These are phyloP conservation scores for Neurospora hispaniola DNA, from an alignment of 495 filamentous ascomycete genomes.

Conservation along the genomic window DNA sequence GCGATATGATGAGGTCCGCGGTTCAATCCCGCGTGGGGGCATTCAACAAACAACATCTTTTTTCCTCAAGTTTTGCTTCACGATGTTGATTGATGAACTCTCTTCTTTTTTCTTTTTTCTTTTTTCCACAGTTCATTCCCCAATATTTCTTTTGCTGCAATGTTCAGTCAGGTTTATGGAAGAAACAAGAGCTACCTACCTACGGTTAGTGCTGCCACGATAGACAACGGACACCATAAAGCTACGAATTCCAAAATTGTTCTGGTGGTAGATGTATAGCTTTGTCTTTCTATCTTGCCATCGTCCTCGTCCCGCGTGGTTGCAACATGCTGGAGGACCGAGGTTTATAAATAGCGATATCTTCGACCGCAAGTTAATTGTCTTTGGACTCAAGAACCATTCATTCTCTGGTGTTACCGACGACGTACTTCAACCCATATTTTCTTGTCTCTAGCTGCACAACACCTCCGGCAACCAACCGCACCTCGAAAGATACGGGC, in stretches of 20 bases:
- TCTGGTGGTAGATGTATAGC: not conserved
- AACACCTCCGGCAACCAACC: not conserved
- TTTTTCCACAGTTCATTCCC: not conserved
- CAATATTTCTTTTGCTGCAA: not conserved
- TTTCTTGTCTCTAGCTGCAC: not conserved
- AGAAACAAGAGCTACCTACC: no score
- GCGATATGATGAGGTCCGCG: not conserved
- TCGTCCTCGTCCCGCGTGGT: not conserved
- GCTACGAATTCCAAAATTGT: not conserved
- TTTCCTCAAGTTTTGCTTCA: not conserved
- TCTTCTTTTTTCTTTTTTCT: not conserved
- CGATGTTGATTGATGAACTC: not conserved
- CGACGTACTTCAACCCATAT: not conserved
- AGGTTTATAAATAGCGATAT: not conserved
- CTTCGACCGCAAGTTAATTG: not conserved
- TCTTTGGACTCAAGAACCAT: not conserved
- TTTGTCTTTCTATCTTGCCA: not conserved
- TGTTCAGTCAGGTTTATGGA: no score
- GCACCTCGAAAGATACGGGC: not conserved
- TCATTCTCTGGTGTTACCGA: not conserved
- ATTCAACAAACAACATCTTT: not conserved
- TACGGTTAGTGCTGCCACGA: not conserved
- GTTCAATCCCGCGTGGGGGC: slow-evolving; percentile 8
- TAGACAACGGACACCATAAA: not conserved
- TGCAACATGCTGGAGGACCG: not conserved